These are phyloP conservation scores for Cyclotella distinguenda DNA, from an alignment of 108 stramenopile genomes.

Conservation along the genomic window DNA sequence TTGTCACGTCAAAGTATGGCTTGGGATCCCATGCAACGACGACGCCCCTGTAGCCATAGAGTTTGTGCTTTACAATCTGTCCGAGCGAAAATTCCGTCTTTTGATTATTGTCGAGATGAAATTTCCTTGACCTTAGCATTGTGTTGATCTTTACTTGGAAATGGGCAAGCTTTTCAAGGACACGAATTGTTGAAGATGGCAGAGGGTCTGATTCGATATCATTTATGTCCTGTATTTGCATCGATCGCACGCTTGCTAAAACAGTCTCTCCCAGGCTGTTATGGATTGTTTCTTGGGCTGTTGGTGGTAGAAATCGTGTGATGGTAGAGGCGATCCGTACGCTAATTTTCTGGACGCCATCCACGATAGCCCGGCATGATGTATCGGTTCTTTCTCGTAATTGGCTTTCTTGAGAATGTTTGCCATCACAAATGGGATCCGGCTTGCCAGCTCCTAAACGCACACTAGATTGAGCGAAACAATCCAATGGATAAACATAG, in stretches of 20 bases:
- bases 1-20: slow-evolving; percentile 64
- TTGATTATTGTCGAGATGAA: slow-evolving; percentile 35
- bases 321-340: too few species aligned
- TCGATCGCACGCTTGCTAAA: too few species aligned
- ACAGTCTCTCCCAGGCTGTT: too few species aligned
- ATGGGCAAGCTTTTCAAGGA: slow-evolving; percentile 42
- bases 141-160: slow-evolving; percentile 57
- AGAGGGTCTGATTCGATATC: slow-evolving; percentile 4
- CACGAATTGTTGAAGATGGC: slow-evolving; percentile 21
- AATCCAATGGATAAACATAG: slow-evolving; percentile 77
- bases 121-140: slow-evolving; percentile 49
- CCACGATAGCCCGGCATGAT: too few species aligned
- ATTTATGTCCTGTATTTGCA: too few species aligned
- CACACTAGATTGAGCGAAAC: slow-evolving; percentile 2
- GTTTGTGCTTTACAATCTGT: slow-evolving; percentile 67
- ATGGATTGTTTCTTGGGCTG: too few species aligned
- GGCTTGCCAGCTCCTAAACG: slow-evolving; percentile 18
- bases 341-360: too few species aligned
- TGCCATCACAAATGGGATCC: too few species aligned
- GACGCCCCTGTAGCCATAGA: slow-evolving; percentile 78
- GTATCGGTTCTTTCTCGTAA: too few species aligned
- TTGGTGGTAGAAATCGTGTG: too few species aligned
- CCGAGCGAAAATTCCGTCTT: slow-evolving; percentile 62
- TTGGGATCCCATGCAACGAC: slow-evolving; percentile 72
- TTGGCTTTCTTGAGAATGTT: too few species aligned